These are phyloP conservation scores for Leptodontidium sp. DNA, from an alignment of 2,329 filamentous ascomycete genomes.

Conservation along the genomic window DNA sequence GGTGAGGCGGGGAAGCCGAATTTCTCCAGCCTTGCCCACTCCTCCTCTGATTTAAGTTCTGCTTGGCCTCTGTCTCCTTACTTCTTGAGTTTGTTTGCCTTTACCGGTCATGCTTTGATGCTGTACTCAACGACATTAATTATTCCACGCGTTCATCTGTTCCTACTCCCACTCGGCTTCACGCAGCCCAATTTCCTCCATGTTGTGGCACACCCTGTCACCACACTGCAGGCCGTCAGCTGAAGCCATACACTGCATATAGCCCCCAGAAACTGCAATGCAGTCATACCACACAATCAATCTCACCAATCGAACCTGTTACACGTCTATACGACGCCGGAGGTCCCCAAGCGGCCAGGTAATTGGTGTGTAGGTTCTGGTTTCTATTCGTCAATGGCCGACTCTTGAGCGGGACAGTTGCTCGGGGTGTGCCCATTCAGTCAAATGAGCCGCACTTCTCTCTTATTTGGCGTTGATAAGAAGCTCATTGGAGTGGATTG, in stretches of 20 bases:
- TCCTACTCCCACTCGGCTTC: slow-evolving; percentile 1
- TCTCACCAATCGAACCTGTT: slow-evolving; percentile 14
- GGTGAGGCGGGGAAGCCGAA: slow-evolving; percentile 4
- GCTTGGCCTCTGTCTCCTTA: neutral
- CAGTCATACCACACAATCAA: neutral
- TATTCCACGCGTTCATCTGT: neutral
- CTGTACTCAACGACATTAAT: neutral
- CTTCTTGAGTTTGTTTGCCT: neutral
- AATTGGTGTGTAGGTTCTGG: neutral
- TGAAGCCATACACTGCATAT: slow-evolving; percentile 3
- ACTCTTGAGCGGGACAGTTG: neutral
- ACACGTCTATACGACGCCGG: slow-evolving; percentile 6
- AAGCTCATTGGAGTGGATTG: neutral
- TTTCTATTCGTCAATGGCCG: slow-evolving; percentile 10
- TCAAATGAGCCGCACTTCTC: slow-evolving; percentile 12
- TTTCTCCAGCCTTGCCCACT: neutral
- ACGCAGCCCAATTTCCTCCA: neutral
- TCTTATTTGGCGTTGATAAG: slow-evolving; percentile 10
- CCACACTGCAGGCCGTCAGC: neutral
- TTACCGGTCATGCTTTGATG: neutral
- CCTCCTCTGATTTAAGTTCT: no score
- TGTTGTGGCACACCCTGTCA: slow-evolving; percentile 1
- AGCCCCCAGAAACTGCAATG: slow-evolving; percentile 3
- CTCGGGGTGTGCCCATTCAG: slow-evolving; percentile 8
- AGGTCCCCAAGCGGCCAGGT: neutral